Evolutionary conservation across 2,329 filamentous ascomycete species (phyloP).

Genomic region (Volutella citrinella): DNA sequence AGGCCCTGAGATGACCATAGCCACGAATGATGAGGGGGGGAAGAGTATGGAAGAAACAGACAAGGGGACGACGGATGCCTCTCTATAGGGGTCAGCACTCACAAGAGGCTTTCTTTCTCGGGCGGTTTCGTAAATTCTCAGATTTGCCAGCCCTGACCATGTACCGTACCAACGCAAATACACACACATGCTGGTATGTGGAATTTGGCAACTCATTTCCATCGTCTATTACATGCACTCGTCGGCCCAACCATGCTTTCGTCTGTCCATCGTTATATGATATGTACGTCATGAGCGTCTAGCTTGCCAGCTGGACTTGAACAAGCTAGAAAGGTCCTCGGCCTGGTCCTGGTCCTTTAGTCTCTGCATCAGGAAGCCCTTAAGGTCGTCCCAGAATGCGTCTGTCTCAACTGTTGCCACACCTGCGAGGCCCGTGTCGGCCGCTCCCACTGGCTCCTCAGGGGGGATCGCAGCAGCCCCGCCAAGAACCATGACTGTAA

Average conservation of each 20-base stretch:
- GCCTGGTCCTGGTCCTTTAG: constrained; percentile 68
- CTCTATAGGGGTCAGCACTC: too few species aligned
- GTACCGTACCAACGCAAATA: constrained; percentile 28
- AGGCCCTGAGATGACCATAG: constrained; percentile 23
- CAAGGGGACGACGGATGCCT: constrained; percentile 11
- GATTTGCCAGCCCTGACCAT: constrained; percentile 28
- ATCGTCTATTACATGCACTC: constrained; percentile 16
- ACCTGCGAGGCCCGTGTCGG: constrained; percentile 35
- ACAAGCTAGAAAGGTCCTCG: constrained; percentile 61
- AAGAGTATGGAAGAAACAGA: constrained; percentile 18
- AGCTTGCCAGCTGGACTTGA: constrained; percentile 68
- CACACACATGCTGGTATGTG: constrained; percentile 28
- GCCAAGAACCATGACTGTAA: constrained; percentile 85
- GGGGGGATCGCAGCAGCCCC: constrained; percentile 52
- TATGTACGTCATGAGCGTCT: too few species aligned
- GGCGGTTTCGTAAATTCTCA: constrained; percentile 25
- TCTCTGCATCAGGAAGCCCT: constrained; percentile 75
- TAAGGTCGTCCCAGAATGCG: constrained; percentile 84
- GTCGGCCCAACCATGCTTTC: too few species aligned
- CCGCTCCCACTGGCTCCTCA: constrained; percentile 34
- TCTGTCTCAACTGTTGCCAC: constrained; percentile 64
- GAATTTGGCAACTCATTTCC: constrained; percentile 18
- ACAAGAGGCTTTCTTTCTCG: constrained; percentile 25
- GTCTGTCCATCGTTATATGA: too few species aligned
- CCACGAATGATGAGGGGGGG: constrained; percentile 25